phyloP scores from a whole-genome alignment of 2,329 filamentous ascomycete genomes.

The Alternaria solani region DNA sequence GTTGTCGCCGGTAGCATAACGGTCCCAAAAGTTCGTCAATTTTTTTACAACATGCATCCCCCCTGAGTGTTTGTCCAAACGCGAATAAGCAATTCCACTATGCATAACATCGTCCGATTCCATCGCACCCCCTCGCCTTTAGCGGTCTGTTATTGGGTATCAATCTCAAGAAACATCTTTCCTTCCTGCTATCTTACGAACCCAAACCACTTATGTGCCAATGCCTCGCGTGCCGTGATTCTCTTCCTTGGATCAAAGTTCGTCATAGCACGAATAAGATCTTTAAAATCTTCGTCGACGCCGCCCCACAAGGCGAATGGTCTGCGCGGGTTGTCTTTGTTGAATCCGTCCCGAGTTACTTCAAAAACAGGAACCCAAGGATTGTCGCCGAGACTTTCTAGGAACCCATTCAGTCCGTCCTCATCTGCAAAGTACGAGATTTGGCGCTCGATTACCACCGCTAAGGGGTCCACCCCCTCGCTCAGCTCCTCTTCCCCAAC shows the following conservation, averaged over 20 bases:
- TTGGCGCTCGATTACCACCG: no score
- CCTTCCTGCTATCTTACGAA: no score
- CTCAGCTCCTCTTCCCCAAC: no score
- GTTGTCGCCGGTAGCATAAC: background rate
- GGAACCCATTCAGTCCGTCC: background rate
- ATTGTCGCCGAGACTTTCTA: no score
- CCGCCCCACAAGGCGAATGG: constrained; percentile 45
- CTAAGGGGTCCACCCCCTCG: no score
- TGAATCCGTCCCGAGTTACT: no score
- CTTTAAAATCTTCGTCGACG: constrained; percentile 52
- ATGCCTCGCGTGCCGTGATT: constrained; percentile 52
- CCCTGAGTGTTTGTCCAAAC: background rate
- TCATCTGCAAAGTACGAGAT: constrained; percentile 41
- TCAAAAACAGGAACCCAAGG: no score
- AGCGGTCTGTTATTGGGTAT: no score
- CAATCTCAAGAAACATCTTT: no score
- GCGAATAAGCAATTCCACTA: background rate
- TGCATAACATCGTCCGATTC: background rate
- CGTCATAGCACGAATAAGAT: constrained; percentile 52
- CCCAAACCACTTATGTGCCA: constrained; percentile 45
- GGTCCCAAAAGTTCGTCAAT: background rate
- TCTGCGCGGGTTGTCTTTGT: no score
- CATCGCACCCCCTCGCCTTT: no score
- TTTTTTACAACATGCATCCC: background rate
- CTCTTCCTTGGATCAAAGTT: constrained; percentile 53